These are phyloP conservation scores for Apiospora sp. DNA, from an alignment of 2,329 filamentous ascomycete species.

Conservation along the genomic window DNA sequence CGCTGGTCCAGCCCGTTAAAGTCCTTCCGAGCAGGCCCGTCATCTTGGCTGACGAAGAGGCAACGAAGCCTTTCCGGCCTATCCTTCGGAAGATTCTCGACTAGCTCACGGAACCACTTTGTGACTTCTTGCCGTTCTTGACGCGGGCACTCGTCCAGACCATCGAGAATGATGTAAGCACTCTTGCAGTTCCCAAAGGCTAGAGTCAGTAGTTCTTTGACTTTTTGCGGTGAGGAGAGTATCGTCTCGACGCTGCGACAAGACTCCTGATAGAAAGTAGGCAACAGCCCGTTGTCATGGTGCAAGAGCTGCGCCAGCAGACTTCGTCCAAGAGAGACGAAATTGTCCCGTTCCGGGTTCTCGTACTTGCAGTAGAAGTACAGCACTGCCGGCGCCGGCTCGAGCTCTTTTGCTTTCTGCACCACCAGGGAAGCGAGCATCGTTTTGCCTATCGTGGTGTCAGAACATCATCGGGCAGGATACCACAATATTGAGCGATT, in stretches of 20 bases:
- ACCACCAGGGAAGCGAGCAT: conserved; percentile 43
- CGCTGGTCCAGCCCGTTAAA: conserved; percentile 31
- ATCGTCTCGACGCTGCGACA: conserved; percentile 26
- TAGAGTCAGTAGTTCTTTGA: conserved; percentile 35
- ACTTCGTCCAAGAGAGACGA: conserved; percentile 34
- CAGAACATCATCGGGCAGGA: background rate
- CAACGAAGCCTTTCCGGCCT: conserved; percentile 34
- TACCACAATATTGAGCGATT: conserved; percentile 18
- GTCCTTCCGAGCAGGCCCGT: conserved; percentile 38
- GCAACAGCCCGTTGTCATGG: conserved; percentile 27
- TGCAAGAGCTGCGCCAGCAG: conserved; percentile 30
- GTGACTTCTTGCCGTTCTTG: conserved; percentile 40
- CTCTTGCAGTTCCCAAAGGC: conserved; percentile 35
- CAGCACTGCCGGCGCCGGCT: conserved; percentile 29
- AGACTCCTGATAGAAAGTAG: conserved; percentile 29
- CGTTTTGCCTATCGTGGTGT: conserved; percentile 41
- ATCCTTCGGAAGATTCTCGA: conserved; percentile 21
- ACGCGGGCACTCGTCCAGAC: conserved; percentile 44
- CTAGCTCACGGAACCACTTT: conserved; percentile 36
- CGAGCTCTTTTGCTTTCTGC: conserved; percentile 35
- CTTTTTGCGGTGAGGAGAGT: conserved; percentile 29
- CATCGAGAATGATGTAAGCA: conserved; percentile 46
- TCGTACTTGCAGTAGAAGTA: conserved; percentile 45
- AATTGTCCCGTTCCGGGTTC: conserved; percentile 36
- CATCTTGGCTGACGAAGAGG: conserved; percentile 44